These are phyloP conservation scores for Lycium ferocissimum DNA, from an alignment of 257 asterid genomes.

Conservation along the genomic window DNA sequence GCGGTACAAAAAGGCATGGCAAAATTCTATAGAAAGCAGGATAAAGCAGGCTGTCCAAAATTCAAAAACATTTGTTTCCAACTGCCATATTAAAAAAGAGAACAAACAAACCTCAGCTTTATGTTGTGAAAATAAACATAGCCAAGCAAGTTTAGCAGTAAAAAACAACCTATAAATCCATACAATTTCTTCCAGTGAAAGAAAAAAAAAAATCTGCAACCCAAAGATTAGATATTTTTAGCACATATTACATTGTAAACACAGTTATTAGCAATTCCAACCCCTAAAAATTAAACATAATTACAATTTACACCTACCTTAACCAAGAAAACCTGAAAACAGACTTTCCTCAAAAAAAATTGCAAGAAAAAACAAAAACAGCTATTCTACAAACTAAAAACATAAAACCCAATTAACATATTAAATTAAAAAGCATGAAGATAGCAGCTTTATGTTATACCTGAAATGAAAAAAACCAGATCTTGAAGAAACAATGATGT, in stretches of 20 bases:
- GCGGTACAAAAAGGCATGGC: no score
- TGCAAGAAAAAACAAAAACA: not conserved
- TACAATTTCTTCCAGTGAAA: not conserved
- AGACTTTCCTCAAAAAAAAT: not conserved
- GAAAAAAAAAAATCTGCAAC: not conserved
- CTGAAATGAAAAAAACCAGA: conserved; percentile 48
- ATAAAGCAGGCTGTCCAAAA: not conserved
- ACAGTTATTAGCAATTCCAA: not conserved
- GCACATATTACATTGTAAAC: not conserved
- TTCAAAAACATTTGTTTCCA: not conserved
- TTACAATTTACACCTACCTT: not conserved
- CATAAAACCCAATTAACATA: not conserved
- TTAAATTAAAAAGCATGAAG: conserved; percentile 34
- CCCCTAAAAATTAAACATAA: not conserved
- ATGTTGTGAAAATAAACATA: not conserved
- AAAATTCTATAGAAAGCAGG: no score
- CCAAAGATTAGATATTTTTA: not conserved
- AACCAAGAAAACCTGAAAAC: not conserved
- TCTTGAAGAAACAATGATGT: conserved; percentile 49
- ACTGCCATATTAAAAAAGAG: not conserved
- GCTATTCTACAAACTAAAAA: not conserved
- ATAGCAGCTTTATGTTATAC: conserved; percentile 36
- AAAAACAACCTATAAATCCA: not conserved
- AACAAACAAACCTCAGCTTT: not conserved
- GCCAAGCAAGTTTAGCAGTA: not conserved